These are phyloP conservation scores for Termitomyces sp. DNA, from an alignment of 768 basidiomycete species.

Conservation along the genomic window DNA sequence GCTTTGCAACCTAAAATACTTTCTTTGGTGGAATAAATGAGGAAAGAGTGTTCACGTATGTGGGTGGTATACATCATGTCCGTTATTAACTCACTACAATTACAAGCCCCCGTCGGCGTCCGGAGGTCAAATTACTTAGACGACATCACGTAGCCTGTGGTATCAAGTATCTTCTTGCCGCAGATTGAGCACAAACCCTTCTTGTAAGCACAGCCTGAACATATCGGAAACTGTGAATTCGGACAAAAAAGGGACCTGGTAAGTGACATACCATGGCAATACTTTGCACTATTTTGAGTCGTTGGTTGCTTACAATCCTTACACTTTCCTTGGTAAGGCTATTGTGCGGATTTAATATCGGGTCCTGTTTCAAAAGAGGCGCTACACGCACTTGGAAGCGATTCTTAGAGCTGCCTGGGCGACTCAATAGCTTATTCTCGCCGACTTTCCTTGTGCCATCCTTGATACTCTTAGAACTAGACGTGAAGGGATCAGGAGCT, in stretches of 20 bases:
- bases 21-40: background rate
- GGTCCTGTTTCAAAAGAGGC: conserved; percentile 18
- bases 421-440: conserved; percentile 78
- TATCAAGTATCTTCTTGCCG: conserved; percentile 84
- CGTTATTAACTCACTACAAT: conserved; percentile 8
- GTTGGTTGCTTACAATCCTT: conserved; percentile 84
- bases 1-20: background rate
- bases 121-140: conserved; percentile 50
- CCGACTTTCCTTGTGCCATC: conserved; percentile 79
- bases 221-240: conserved; percentile 10
- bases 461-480: conserved; percentile 73
- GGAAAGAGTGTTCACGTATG: background rate
- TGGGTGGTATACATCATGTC: conserved; percentile 3
- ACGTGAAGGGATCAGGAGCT: conserved; percentile 83
- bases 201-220: conserved; percentile 81
- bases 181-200: conserved; percentile 87
- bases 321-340: conserved; percentile 87
- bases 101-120: conserved; percentile 7
- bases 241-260: conserved; percentile 1
- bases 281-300: conserved; percentile 86
- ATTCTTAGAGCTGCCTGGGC: conserved; percentile 72
- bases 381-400: conserved; percentile 63
- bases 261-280: conserved; percentile 72
- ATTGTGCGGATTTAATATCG: conserved; percentile 22
- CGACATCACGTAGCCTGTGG: conserved; percentile 81